phyloP scores from a whole-genome alignment of 2,329 filamentous ascomycete species.

The Aureobasidium sp. region DNA sequence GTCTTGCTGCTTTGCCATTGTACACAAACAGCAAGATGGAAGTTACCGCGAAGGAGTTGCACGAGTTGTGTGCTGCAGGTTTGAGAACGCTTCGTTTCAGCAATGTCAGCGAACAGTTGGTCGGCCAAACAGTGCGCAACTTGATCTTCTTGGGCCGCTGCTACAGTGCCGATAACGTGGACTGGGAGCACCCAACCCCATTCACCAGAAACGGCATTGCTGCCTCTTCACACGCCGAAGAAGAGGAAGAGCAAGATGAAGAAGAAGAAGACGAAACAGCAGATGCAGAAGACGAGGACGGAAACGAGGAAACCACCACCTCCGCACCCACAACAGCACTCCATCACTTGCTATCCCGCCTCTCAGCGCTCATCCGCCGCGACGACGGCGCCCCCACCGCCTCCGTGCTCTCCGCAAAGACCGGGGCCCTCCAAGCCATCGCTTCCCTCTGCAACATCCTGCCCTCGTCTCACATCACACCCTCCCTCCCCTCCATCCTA shows the following conservation, averaged over 20 bases:
- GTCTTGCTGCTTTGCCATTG: slow-evolving; percentile 53
- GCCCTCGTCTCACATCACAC: slow-evolving; percentile 48
- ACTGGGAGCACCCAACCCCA: slow-evolving; percentile 36
- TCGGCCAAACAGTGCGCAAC: slow-evolving; percentile 71
- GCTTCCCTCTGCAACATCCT: slow-evolving; percentile 61
- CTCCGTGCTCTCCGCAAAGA: slow-evolving; percentile 63
- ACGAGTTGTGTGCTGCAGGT: slow-evolving; percentile 51
- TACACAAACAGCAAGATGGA: slow-evolving; percentile 63
- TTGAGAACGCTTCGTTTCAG: slow-evolving; percentile 48
- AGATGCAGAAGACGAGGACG: slow-evolving; percentile 36
- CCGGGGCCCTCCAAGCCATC: slow-evolving; percentile 66
- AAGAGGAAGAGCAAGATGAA: slow-evolving; percentile 37
- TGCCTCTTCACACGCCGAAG: slow-evolving; percentile 35
- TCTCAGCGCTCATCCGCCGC: slow-evolving; percentile 71
- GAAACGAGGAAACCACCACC: slow-evolving; percentile 27
- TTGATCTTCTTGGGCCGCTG: slow-evolving; percentile 71
- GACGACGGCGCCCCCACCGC: slow-evolving; percentile 54
- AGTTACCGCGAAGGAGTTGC: slow-evolving; percentile 59
- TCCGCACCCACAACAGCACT: slow-evolving; percentile 46
- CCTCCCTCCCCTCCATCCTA: slow-evolving; percentile 59
- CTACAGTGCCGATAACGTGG: slow-evolving; percentile 51
- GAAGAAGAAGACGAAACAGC: slow-evolving; percentile 43
- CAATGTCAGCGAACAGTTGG: slow-evolving; percentile 62
- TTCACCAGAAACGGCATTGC: slow-evolving; percentile 38
- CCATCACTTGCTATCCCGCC: slow-evolving; percentile 69